These are phyloP conservation scores for Fusarium xylarioides DNA, from an alignment of 2,329 filamentous ascomycete species.

Conservation along the genomic window DNA sequence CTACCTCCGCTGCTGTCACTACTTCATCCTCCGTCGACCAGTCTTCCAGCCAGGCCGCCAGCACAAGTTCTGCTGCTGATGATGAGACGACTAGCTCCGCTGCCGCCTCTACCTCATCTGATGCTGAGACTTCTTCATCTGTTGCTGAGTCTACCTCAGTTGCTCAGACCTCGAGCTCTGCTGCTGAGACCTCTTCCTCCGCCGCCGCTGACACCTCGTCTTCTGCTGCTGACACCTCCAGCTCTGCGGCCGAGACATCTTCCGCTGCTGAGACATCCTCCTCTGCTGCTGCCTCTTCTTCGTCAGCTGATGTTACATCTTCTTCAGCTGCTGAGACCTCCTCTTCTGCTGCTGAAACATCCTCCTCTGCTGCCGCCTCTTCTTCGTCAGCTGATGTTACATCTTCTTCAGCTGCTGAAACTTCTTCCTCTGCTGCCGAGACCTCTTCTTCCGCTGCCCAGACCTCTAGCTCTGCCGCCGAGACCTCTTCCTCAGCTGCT, in stretches of 20 bases:
- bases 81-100: background rate
- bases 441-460: background rate
- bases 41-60: background rate
- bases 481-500: fast-evolving
- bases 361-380: background rate
- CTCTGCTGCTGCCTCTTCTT: too few species aligned
- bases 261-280: background rate
- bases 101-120: background rate
- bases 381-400: background rate
- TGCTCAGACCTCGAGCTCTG: background rate
- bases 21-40: background rate
- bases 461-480: background rate
- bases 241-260: background rate
- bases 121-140: background rate
- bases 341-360: background rate
- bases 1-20: background rate
- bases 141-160: background rate
- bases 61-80: background rate
- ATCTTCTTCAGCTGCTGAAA: background rate
- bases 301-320: too few species aligned
- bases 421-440: background rate
- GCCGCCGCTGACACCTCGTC: background rate
- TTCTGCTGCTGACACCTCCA: background rate
- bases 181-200: background rate
- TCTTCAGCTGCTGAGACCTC: background rate